These are phyloP conservation scores for Phytophthora cactorum DNA, from an alignment of 352 stramenopile species.

Conservation along the genomic window DNA sequence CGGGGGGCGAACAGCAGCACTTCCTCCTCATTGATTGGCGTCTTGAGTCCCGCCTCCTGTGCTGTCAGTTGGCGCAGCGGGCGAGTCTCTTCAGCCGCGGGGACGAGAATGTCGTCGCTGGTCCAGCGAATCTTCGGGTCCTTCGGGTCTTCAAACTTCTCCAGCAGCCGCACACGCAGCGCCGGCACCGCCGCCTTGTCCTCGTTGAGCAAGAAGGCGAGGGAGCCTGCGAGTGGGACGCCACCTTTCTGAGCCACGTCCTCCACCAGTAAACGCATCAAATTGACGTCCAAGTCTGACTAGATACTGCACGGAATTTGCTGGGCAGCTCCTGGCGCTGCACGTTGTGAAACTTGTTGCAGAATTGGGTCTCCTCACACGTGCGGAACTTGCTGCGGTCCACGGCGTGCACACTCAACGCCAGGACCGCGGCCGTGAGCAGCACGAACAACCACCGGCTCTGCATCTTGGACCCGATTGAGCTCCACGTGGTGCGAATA, in stretches of 20 bases:
- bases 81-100: conserved; percentile 40
- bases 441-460: conserved; percentile 22
- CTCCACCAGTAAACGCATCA: conserved; percentile 55
- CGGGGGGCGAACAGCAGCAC: conserved; percentile 48
- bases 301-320: conserved; percentile 46
- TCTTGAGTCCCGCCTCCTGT: conserved; percentile 43
- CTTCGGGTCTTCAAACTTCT: conserved; percentile 56
- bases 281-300: conserved; percentile 29
- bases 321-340: conserved; percentile 19
- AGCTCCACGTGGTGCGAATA: conserved; percentile 19
- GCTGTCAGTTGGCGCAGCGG: conserved; percentile 44
- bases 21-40: conserved; percentile 21
- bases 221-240: conserved; percentile 43
- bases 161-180: conserved; percentile 57
- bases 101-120: conserved; percentile 53
- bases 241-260: conserved; percentile 25
- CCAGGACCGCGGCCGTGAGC: conserved; percentile 7
- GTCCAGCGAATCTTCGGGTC: conserved; percentile 69
- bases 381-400: conserved; percentile 98
- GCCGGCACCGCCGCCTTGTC: conserved; percentile 43
- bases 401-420: conserved; percentile 64
- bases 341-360: conserved; percentile 69
- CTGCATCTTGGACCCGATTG: conserved; percentile 8
- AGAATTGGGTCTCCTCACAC: conserved; percentile 98
- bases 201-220: conserved; percentile 63